Base-by-base conservation (phyloP, 345 rosid species). In the Erodium maritimum region DNA sequence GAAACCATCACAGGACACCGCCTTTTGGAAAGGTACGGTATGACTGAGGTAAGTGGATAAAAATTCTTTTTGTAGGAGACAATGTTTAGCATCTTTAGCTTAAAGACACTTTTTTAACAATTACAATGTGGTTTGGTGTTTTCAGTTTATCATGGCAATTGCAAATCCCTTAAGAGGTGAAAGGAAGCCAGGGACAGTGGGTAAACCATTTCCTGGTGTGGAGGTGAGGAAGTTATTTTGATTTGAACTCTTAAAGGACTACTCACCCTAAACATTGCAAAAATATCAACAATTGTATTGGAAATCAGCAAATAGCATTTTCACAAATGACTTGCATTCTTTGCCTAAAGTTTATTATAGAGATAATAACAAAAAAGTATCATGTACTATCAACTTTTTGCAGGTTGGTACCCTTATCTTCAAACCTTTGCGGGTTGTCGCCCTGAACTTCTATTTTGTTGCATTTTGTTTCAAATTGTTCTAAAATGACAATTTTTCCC, bases 1-100 rank as follows among this genome's bases (percentile, higher is more conserved):
- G 99, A 93, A 77, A 66, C 73, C 59, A 89, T 93, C 73, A 93
- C 99, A 19, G 95, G 95, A 23, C 97, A 93, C 58, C 82, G 91
- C 60, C 97, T 93, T 59, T 71, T 93, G 79, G 99, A 93, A 75
- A 81, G 99, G 69, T 93, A 89, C 62, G 99, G 99, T 62, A 93
- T 93, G 99, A 89, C 99, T 34, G 99, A 93, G 81, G 99, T 79
- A 61, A 73, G 75, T 63, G 54, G 21, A 50, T 55, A 33, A 19
- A 68, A 9, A 23, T 13, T 17, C 5, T 51, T 3, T 2, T 21
- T 53, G 24, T n/a, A 25, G 22, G 33, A 19, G 55, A 24, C 23
- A 18, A 18, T 19, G 20, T 20, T 53, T 51, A 54, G 16, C 50
- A 19, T 55, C 7, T 10, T 19, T 1, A 46, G 42, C 21, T 5